Evolutionary conservation across 2,329 filamentous ascomycete species (phyloP).

Genomic region (Clarireedia monteithiana): DNA sequence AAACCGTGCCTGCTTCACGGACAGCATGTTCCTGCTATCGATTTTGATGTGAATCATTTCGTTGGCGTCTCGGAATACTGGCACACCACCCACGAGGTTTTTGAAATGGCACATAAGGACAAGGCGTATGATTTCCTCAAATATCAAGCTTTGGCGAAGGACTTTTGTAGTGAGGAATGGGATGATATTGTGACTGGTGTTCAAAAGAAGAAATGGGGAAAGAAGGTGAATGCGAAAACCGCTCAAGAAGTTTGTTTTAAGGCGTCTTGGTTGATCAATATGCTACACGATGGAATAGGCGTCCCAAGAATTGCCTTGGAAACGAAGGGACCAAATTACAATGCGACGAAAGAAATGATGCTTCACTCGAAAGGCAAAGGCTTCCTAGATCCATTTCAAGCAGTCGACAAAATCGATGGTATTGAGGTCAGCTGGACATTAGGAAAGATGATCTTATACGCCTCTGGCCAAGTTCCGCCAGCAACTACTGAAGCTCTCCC

Average conservation of each 20-base stretch:
- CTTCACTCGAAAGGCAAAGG: constrained; percentile 64
- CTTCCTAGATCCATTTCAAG: constrained; percentile 79
- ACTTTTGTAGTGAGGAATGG: constrained; percentile 86
- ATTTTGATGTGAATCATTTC: constrained; percentile 96
- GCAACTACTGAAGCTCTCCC: constrained; percentile 53
- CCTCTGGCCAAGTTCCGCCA: constrained; percentile 76
- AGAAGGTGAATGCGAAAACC: constrained; percentile 64
- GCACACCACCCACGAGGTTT: constrained; percentile 96
- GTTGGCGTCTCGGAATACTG: constrained; percentile 97
- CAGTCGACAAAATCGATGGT: constrained; percentile 84
- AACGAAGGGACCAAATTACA: constrained; percentile 46
- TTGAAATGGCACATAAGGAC: constrained; percentile 65
- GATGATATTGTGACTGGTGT: constrained; percentile 61
- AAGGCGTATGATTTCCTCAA: constrained; percentile 83
- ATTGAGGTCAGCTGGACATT: constrained; percentile 96
- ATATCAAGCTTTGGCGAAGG: constrained; percentile 76
- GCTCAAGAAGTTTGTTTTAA: constrained; percentile 94
- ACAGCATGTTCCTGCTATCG: constrained; percentile 87
- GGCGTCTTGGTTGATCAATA: constrained; percentile 94
- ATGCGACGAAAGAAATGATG: constrained; percentile 64
- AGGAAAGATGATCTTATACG: constrained; percentile 93
- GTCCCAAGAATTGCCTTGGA: constrained; percentile 81
- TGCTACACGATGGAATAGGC: constrained; percentile 92
- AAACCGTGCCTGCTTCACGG: constrained; percentile 85
- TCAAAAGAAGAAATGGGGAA: constrained; percentile 59